Evolutionary conservation across 352 stramenopile species (phyloP).

Genomic region (Globisporangium barbulae): DNA sequence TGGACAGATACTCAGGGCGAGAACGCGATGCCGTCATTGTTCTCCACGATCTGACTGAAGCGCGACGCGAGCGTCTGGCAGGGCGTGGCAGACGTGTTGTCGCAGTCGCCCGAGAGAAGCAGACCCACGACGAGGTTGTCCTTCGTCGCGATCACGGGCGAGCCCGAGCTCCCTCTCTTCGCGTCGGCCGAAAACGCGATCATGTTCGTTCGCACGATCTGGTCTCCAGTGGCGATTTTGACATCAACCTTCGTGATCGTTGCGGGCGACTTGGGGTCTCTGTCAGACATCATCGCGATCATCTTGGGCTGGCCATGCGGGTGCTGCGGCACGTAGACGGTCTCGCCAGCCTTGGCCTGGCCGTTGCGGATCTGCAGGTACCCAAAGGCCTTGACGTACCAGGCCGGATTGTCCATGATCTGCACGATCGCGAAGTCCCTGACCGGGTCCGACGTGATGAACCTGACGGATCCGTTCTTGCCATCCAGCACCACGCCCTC

Average conservation of each 20-base stretch:
- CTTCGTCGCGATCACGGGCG: background rate
- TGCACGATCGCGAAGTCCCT: background rate
- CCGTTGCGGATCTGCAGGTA: background rate
- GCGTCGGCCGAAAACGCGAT: background rate
- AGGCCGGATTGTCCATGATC: background rate
- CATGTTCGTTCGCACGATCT: background rate
- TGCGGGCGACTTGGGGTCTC: background rate
- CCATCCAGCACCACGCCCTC: background rate
- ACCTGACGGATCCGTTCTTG: background rate
- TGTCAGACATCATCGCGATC: background rate
- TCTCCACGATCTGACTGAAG: background rate
- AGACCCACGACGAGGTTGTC: background rate
- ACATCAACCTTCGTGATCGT: background rate
- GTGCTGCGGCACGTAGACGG: background rate
- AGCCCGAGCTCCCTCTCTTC: background rate
- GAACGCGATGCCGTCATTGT: background rate
- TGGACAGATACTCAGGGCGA: no score
- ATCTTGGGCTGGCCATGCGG: background rate
- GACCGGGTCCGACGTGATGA: background rate
- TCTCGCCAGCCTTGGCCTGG: background rate
- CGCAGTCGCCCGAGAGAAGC: background rate
- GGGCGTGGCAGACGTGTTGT: background rate
- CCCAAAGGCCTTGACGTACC: background rate
- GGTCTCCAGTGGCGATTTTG: background rate
- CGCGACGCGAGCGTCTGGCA: background rate